These are phyloP conservation scores for Cydonia oblonga DNA, from an alignment of 331 rosid species.

Conservation along the genomic window DNA sequence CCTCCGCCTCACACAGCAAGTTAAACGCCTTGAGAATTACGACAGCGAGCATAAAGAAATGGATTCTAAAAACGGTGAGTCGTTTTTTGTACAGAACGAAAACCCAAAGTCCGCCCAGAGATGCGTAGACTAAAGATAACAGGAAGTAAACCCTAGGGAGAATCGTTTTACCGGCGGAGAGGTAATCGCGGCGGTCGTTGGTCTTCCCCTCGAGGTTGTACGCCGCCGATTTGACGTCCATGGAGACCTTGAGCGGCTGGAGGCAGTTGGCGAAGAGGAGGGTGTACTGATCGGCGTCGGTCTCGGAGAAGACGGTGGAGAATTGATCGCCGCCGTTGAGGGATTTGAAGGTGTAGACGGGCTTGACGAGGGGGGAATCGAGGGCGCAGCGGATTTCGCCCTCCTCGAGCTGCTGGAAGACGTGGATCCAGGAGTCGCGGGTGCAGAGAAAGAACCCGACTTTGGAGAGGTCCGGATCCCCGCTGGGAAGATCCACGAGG, in stretches of 20 bases:
- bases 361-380: slow-evolving; percentile 44
- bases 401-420: slow-evolving; percentile 57
- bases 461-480: slow-evolving; percentile 42
- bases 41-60: slow-evolving; percentile 78
- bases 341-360: slow-evolving; percentile 36
- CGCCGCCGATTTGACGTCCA: slow-evolving; percentile 67
- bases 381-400: slow-evolving; percentile 54
- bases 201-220: slow-evolving; percentile 64
- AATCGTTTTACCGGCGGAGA: slow-evolving; percentile 61
- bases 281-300: slow-evolving; percentile 68
- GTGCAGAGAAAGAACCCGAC: slow-evolving; percentile 79
- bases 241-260: slow-evolving; percentile 29
- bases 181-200: slow-evolving; percentile 42
- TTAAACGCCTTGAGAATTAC: slow-evolving; percentile 52
- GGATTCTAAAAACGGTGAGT: slow-evolving; percentile 64
- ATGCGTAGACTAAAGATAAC: slow-evolving; percentile 39
- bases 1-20: slow-evolving; percentile 71
- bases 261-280: slow-evolving; percentile 78
- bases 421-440: slow-evolving; percentile 58
- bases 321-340: slow-evolving; percentile 15
- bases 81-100: slow-evolving; percentile 56
- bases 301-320: slow-evolving; percentile 23
- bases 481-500: slow-evolving; percentile 15
- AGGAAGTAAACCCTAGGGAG: slow-evolving; percentile 65
- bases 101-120: slow-evolving; percentile 48